Conservation (phyloP, 345 rosid species). For the Abelmoschus esculentus region DNA sequence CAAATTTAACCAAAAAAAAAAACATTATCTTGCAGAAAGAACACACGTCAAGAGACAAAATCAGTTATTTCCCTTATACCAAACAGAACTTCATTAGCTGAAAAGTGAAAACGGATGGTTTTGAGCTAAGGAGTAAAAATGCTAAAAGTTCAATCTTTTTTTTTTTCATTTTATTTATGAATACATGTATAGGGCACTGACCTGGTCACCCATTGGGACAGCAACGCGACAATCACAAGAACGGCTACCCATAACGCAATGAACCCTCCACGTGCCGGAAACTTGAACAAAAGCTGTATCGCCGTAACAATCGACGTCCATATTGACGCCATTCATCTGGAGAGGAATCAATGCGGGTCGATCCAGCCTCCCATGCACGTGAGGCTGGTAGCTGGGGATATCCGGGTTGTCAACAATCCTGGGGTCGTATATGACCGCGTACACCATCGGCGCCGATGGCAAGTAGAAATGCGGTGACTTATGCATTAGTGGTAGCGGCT, state of each 20-base stretch:
- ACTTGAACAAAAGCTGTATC: constrained; percentile 50
- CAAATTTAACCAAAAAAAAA: no score
- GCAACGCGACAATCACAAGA: constrained; percentile 79
- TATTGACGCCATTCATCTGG: constrained; percentile 65
- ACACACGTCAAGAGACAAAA: no score
- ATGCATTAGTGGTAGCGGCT: constrained; percentile 48
- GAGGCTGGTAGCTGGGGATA: constrained; percentile 91
- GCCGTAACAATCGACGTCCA: constrained; percentile 54
- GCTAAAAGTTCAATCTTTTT: no score
- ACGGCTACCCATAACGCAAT: constrained; percentile 87
- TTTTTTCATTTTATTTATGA: no score
- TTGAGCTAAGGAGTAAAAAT: no score
- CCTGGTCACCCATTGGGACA: constrained; percentile 89
- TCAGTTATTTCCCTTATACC: no score
- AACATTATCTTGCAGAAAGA: no score
- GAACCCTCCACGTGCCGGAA: constrained; percentile 76
- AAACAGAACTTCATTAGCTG: no score
- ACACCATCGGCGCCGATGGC: constrained; percentile 78
- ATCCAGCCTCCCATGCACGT: constrained; percentile 85
- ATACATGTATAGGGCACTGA: not conserved
- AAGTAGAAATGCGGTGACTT: constrained; percentile 33
- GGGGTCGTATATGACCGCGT: constrained; percentile 77
- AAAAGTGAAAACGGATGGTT: no score
- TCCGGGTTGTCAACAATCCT: constrained; percentile 87
- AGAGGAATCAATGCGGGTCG: constrained; percentile 89